Percentiles rank a stretch among this genome's conserved stretches.
phyloP scores from a whole-genome alignment of 176 grass and related monocot species.

The Oryza longistaminata region DNA sequence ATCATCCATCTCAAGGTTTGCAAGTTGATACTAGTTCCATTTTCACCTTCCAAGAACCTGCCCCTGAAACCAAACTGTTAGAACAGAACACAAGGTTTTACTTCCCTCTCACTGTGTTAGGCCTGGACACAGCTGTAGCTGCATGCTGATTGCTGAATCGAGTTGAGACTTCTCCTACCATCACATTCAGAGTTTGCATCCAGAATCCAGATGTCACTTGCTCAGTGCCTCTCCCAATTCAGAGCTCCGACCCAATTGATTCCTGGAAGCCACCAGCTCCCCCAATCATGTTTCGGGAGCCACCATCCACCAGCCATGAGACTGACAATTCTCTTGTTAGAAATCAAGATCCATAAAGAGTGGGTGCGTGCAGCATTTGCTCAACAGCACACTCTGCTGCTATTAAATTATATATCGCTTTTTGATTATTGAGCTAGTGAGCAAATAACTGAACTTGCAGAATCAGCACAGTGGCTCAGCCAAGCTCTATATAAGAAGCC shows the following conservation, averaged over 20 bases:
- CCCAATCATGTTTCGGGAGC: constrained; percentile 33
- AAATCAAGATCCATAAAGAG: constrained; percentile 59
- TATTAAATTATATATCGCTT: neutral
- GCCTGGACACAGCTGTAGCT: constrained; percentile 42
- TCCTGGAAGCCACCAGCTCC: constrained; percentile 35
- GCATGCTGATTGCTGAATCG: constrained; percentile 12
- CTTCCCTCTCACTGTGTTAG: neutral
- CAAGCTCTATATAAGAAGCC: constrained; percentile 47
- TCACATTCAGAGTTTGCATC: no score
- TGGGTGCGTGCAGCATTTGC: constrained; percentile 38
- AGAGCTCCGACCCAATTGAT: constrained; percentile 17
- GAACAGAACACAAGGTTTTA: constrained; percentile 35
- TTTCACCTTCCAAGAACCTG: constrained; percentile 58
- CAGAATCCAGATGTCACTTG: constrained; percentile 28
- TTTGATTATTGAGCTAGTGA: constrained; percentile 30
- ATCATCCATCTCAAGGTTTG: constrained; percentile 3
- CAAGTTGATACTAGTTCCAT: neutral
- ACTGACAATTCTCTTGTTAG: constrained; percentile 1
- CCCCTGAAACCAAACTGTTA: constrained; percentile 25
- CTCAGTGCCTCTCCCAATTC: neutral
- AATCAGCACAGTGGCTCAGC: neutral
- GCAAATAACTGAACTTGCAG: constrained; percentile 21
- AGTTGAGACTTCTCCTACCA: no score
- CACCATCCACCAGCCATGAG: constrained; percentile 44
- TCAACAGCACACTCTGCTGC: neutral